phyloP scores from a whole-genome alignment of 495 filamentous ascomycete genomes.

The Collariella sp. region DNA sequence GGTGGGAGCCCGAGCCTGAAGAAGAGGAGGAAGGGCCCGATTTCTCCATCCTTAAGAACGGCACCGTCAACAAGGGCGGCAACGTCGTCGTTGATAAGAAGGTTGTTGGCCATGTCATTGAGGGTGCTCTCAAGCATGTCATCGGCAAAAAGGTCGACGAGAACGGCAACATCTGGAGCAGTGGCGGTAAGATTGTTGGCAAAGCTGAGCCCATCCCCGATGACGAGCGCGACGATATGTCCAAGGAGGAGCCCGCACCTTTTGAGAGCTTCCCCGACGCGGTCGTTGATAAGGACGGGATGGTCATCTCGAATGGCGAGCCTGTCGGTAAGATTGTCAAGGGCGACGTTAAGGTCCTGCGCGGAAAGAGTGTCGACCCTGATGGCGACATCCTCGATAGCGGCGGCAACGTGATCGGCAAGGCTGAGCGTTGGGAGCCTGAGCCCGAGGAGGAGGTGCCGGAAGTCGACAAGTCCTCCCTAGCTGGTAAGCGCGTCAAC shows the following conservation, averaged over 20 bases:
- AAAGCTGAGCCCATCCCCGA: slow-evolving; percentile 65
- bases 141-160: slow-evolving; percentile 60
- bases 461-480: slow-evolving; percentile 53
- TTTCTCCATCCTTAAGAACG: slow-evolving; percentile 55
- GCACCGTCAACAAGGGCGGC: slow-evolving; percentile 70
- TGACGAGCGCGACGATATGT: slow-evolving; percentile 53
- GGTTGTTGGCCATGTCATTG: slow-evolving; percentile 58
- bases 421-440: slow-evolving; percentile 66
- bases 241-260: slow-evolving; percentile 46
- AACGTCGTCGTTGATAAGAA: slow-evolving; percentile 68
- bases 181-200: slow-evolving; percentile 63
- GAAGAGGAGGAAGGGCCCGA: slow-evolving; percentile 35
- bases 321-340: slow-evolving; percentile 66
- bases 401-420: slow-evolving; percentile 69
- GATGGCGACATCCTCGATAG: slow-evolving; percentile 81
- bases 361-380: slow-evolving; percentile 68
- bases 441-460: slow-evolving; percentile 52
- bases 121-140: slow-evolving; percentile 60
- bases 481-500: slow-evolving; percentile 80
- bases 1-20: background rate
- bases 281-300: slow-evolving; percentile 58
- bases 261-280: slow-evolving; percentile 70
- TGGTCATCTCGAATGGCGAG: slow-evolving; percentile 61
- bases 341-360: slow-evolving; percentile 64
- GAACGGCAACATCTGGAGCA: slow-evolving; percentile 68